Base-by-base conservation (phyloP, 352 stramenopile species). In the Globisporangium megalacanthum region DNA sequence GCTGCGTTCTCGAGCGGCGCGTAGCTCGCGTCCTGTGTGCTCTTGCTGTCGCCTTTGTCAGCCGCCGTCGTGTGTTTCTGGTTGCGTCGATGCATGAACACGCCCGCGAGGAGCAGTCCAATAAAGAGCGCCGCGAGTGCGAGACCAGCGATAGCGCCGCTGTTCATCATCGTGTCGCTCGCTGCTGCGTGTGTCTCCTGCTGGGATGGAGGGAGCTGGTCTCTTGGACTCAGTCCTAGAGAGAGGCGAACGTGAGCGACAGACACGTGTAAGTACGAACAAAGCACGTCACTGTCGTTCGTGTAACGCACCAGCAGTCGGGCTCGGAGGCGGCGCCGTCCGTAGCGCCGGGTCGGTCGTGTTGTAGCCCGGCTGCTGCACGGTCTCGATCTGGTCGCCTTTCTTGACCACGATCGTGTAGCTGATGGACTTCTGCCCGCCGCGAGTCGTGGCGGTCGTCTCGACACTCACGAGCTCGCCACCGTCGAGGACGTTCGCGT, bases 401-500 rank as follows among this genome's bases (percentile, higher is more conserved):
- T 60, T 68, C 54, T 61, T 66, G 11, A 72, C 68, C 60, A 80
- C 61, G 58, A 80, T 68, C 33, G 66, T 70, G 57, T 80, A 80
- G 54, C 50, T 73, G 58, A 73, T 65, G 2, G 60, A 62, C 3
- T 57, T 73, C 25, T 64, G 66, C 33, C 66, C 68, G 19, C 75
- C 49, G 9, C 37, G 53, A 1, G 60, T 57, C 25, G 64, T 72
- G 22, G 62, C 70, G 41, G 64, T 66, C 3, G 69, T 75, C 25
- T 77, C 64, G 17, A 80, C 69, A 4, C 52, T 56, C 8, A 75
- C 60, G 44, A 80, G 69, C 22, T 77, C 54, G 14, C 63, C 64
- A 9, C 69, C 72, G 10, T 63, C 52, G 17, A 80, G 69, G 25
- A 75, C 64, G 19, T 57, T 80, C 1, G 62, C 11, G 52, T 71